Conservation (phyloP, 108 stramenopile genomes). For the Aureococcus anophagefferens region DNA sequence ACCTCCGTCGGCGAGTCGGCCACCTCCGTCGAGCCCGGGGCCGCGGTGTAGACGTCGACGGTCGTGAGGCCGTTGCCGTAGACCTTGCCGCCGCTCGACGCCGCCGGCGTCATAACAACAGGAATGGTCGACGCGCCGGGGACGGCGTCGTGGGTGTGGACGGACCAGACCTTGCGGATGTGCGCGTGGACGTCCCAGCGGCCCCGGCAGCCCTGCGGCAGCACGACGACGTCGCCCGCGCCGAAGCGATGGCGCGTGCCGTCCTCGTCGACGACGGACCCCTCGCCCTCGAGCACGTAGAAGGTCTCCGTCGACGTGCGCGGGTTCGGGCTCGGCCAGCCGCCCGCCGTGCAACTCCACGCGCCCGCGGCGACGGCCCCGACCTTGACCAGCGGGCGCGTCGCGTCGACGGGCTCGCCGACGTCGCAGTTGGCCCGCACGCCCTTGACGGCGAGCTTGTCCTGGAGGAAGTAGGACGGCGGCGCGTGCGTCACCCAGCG, state of each 20-base stretch:
- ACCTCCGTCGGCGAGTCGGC: constrained; percentile 12
- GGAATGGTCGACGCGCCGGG: constrained; percentile 32
- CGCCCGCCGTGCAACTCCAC: constrained; percentile 57
- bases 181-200: constrained; percentile 54
- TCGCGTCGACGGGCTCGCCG: constrained; percentile 47
- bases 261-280: constrained; percentile 47
- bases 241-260: constrained; percentile 51
- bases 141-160: constrained; percentile 40
- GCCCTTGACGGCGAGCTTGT: constrained; percentile 44
- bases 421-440: constrained; percentile 42
- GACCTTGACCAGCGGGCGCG: constrained; percentile 31
- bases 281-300: constrained; percentile 49
- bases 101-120: constrained; percentile 16
- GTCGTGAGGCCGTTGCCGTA: constrained; percentile 48
- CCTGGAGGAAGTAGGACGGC: constrained; percentile 34
- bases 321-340: constrained; percentile 48
- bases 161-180: constrained; percentile 63
- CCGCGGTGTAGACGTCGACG: constrained; percentile 46
- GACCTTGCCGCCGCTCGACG: constrained; percentile 24
- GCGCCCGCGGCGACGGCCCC: constrained; percentile 32
- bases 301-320: constrained; percentile 54
- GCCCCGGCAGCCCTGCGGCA: constrained; percentile 57
- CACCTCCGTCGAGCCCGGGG: constrained; percentile 36
- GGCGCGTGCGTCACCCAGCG: constrained; percentile 6
- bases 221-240: constrained; percentile 59